Percentiles rank a stretch among this genome's conserved stretches.
These are phyloP conservation scores for Nothopassalora personata DNA, from an alignment of 2,329 filamentous ascomycete species.

Conservation along the genomic window DNA sequence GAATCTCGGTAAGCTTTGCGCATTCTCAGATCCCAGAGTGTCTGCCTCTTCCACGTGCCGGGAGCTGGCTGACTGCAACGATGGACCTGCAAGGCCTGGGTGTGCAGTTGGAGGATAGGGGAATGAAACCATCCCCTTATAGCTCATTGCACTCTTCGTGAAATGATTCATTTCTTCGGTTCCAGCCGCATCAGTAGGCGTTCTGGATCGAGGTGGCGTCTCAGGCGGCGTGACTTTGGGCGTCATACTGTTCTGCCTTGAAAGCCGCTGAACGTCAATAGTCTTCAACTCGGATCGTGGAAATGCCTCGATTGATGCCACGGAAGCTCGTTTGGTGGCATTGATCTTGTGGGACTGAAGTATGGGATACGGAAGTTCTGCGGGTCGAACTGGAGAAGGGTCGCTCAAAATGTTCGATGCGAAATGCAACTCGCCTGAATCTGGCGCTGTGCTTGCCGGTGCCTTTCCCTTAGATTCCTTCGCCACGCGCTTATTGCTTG, in stretches of 20 bases:
- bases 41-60: not conserved
- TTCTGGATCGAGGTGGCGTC: conserved; percentile 8
- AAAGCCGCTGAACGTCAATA: conserved; percentile 25
- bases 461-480: not conserved
- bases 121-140: conserved; percentile 11
- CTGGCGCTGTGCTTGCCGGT: not conserved
- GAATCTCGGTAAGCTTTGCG: not conserved
- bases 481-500: not conserved
- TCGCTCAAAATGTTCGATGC: not conserved
- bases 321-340: conserved; percentile 29
- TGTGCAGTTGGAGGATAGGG: conserved; percentile 10
- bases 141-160: conserved; percentile 5
- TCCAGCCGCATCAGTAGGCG: not conserved
- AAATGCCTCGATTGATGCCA: conserved; percentile 31
- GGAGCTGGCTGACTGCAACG: not conserved
- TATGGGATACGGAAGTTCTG: not conserved
- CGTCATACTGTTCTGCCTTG: conserved; percentile 15
- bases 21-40: not conserved
- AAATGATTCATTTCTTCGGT: not conserved
- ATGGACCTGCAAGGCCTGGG: not conserved
- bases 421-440: not conserved
- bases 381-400: not conserved
- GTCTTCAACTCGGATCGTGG: conserved; percentile 30
- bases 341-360: not conserved
- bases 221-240: conserved; percentile 11